Base-by-base conservation (phyloP, 2,329 filamentous ascomycete genomes). In the Ophiostoma perfectum region DNA sequence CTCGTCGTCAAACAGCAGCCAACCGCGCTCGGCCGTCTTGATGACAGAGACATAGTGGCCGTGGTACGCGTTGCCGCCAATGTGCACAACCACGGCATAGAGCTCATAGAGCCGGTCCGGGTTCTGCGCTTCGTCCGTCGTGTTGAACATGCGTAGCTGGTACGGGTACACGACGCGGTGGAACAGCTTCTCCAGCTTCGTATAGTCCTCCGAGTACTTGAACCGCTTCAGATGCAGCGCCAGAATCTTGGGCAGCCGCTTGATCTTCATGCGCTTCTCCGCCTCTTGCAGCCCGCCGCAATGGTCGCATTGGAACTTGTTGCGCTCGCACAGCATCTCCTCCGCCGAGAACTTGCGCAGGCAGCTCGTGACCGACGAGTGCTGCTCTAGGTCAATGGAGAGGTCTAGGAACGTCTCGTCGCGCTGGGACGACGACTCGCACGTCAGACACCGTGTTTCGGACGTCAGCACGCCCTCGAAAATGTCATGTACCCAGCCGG, bases 261-360 rank as follows among this genome's bases (percentile, higher is more conserved):
- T 98, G 74, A 99, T 94, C 82, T 98, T 99, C 95, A 99, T 99
- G 72, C 95, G 87, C 82, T 98, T 99, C 78, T 99, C 95, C 0
- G 95, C 95, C 79, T 99, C 95, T 78, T 99, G 95, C 68, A 99
- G 81, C 2, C 95, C 95, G 67, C 95, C 95, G 74, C 95, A 99
- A 74, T 93, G 93, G 77, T 99, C 95, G 79, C 95, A 99, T 76
- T 99, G 94, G 73, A 99, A 99, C 77, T 99, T 99, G 81, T 99
- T 98, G 70, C 93, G 86, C 80, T 99, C 95, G 76, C 95, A 98
- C 69, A 99, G 84, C 92, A 98, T 97, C 78, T 99, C 95, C 75
- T 98, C 95, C 63, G 95, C 93, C 0, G 95, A 99, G 75, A 99
- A 99, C 75, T 97, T 97, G 70, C 92, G 87, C 72, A 99, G 80